Evolutionary conservation across 345 rosid genomes (phyloP), one percentile per base, ranked within the genome.

Genomic region (Citrus hindsii): DNA sequence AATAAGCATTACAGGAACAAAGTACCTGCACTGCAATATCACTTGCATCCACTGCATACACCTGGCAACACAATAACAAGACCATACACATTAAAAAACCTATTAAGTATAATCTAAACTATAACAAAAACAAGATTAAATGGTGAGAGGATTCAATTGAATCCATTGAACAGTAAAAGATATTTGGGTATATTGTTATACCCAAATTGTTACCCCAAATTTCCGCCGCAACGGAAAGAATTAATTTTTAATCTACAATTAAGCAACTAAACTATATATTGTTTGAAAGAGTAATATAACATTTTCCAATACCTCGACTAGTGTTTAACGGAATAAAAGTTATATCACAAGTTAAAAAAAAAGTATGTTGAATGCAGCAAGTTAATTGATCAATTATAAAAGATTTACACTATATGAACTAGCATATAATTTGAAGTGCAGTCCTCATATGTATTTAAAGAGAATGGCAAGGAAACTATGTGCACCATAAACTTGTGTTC

Each of bases 21-120:
- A 79, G 59, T 87, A 96, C 99, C 98, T 94, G 99, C 77, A 91
- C 88, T 28, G 99, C 97, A 80, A 96, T 96, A 79, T 89, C 95
- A 88, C 99, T 96, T 55, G 99, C 99, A 85, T 96, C 98, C 82
- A 96, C 95, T 33, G 98, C 99, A 81, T 96, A 96, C 42, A 96
- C 99, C 99, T 96, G 92, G 63, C 28, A 78, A 77, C 58, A 69
- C 42, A 81, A 74, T 78, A 67, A 32, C 33, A 32, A 32, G 33
- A 30, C 42, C 8, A 64, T 46, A 48, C 30, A 7, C 46, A 28
- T 46, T 42, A 75, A 72, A 5, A 28, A 22, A 30, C 32, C 30
- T 66, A 46, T 21, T 8, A 64, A 75, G 21, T 1, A 46, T 1
- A 46, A 38, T 24, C 55, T 40, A 59, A 62, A 21, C 14, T 48